Evolutionary conservation across 2,329 filamentous ascomycete species (phyloP).

Genomic region (Colletotrichum salicis): DNA sequence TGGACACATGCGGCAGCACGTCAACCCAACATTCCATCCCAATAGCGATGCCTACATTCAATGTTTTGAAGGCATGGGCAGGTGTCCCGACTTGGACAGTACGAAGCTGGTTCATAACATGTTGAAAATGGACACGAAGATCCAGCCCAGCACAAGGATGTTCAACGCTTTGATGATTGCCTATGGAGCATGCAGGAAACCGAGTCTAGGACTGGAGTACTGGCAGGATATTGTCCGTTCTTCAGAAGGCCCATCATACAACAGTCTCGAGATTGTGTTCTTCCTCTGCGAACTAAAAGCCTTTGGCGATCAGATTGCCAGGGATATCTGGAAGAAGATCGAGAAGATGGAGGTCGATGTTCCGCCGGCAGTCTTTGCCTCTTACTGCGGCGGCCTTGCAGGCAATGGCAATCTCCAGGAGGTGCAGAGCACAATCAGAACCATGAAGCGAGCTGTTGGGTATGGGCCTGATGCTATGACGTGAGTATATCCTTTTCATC

Average conservation of each 20-base stretch:
- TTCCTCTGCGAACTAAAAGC: constrained; percentile 76
- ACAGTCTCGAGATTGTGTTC: constrained; percentile 83
- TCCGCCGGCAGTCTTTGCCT: constrained; percentile 76
- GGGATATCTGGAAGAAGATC: constrained; percentile 77
- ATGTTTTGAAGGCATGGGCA: constrained; percentile 80
- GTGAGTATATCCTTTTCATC: constrained; percentile 61
- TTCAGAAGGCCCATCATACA: constrained; percentile 86
- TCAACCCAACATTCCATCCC: constrained; percentile 71
- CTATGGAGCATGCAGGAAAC: constrained; percentile 76
- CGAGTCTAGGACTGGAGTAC: constrained; percentile 76
- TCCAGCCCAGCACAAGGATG: constrained; percentile 80
- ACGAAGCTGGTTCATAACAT: constrained; percentile 88
- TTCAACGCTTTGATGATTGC: constrained; percentile 90
- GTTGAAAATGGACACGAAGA: constrained; percentile 88
- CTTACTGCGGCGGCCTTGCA: constrained; percentile 81
- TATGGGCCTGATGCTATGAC: constrained; percentile 74
- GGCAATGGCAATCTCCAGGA: constrained; percentile 77
- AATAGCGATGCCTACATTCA: constrained; percentile 78
- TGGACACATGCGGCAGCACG: constrained; percentile 89
- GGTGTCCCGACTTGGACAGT: constrained; percentile 58
- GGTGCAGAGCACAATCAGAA: constrained; percentile 72
- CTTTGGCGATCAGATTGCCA: constrained; percentile 68
- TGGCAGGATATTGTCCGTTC: constrained; percentile 88
- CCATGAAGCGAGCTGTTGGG: constrained; percentile 74
- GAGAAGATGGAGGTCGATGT: constrained; percentile 81